Evolutionary conservation across 225 moss, liverwort and hornwort species (phyloP).

Genomic region (Polytrichum commune): DNA sequence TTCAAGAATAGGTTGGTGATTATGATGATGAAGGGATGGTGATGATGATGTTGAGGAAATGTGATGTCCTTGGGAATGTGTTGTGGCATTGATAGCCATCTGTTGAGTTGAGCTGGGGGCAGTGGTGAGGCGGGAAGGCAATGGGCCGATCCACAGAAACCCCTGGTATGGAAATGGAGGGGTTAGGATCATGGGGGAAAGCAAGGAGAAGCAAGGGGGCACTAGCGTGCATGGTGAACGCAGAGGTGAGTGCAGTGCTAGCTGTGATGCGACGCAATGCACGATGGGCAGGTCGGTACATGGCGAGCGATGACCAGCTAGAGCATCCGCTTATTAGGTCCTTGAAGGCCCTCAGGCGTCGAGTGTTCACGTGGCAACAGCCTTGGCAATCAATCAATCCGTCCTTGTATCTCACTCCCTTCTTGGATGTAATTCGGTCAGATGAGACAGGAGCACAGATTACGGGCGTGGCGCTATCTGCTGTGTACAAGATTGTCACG

Average conservation of each 20-base stretch:
- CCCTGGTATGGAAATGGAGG: constrained; percentile 51
- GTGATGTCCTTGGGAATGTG: too few relatives aligned
- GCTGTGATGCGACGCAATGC: constrained; percentile 99
- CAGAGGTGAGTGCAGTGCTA: constrained; percentile 89
- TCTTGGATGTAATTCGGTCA: constrained; percentile 96
- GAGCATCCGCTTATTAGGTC: constrained; percentile 95
- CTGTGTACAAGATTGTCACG: constrained; percentile 90
- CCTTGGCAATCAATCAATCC: constrained; percentile 89
- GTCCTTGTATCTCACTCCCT: constrained; percentile 78
- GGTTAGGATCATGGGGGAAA: constrained; percentile 23
- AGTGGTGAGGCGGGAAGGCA: constrained; percentile 13
- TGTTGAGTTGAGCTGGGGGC: constrained; percentile 13
- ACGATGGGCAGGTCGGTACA: constrained; percentile 91
- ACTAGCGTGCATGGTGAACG: constrained; percentile 89
- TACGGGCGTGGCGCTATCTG: constrained; percentile 92
- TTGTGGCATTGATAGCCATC: background rate
- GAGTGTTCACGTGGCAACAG: constrained; percentile 87
- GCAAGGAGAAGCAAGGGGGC: constrained; percentile 53
- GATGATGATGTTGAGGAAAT: too few relatives aligned
- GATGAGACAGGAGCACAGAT: constrained; percentile 99
- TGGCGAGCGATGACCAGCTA: constrained; percentile 90
- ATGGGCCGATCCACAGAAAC: constrained; percentile 60
- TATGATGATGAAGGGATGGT: too few relatives aligned
- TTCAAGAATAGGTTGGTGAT: too few relatives aligned
- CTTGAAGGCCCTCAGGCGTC: constrained; percentile 84